Evolutionary conservation across 2,329 filamentous ascomycete species (phyloP).

Genomic region (Leptodontidium sp.): DNA sequence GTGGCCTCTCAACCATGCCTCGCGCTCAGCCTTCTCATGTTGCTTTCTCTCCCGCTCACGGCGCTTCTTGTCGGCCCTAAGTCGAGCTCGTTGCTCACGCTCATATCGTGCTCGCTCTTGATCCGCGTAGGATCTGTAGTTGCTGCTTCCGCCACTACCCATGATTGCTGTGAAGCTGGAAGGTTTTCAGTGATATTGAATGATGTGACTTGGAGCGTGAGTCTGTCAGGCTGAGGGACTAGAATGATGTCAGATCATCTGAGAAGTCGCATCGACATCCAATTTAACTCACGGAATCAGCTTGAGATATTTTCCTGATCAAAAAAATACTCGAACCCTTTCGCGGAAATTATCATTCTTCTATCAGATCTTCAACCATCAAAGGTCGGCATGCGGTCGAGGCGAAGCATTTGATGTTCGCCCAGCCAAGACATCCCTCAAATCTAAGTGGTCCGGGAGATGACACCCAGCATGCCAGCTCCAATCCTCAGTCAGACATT

Average conservation of each 20-base stretch:
- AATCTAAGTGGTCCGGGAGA: background rate
- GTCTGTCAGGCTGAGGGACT: background rate
- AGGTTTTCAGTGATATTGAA: background rate
- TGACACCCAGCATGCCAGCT: background rate
- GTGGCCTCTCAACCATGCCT: constrained; percentile 7
- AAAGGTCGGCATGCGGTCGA: background rate
- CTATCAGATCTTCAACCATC: background rate
- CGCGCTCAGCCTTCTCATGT: background rate
- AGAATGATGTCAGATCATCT: background rate
- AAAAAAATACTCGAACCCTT: too few relatives aligned
- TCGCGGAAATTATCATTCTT: background rate
- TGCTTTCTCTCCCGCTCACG: background rate
- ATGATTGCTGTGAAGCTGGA: background rate
- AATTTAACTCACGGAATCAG: too few relatives aligned
- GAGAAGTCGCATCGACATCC: too few relatives aligned
- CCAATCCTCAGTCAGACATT: background rate
- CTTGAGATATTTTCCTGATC: too few relatives aligned
- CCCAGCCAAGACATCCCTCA: background rate
- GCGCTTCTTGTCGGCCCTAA: background rate
- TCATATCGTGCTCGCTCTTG: background rate
- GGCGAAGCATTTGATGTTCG: constrained; percentile 2
- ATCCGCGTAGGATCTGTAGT: background rate
- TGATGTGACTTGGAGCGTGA: background rate
- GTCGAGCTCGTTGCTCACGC: background rate
- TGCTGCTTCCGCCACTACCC: constrained; percentile 2